A percentile compares a stretch with the other conserved stretches of the same genome.
These are phyloP conservation scores for Diphasiastrum complanatum DNA, from an alignment of 83 land plant species.

Conservation along the genomic window DNA sequence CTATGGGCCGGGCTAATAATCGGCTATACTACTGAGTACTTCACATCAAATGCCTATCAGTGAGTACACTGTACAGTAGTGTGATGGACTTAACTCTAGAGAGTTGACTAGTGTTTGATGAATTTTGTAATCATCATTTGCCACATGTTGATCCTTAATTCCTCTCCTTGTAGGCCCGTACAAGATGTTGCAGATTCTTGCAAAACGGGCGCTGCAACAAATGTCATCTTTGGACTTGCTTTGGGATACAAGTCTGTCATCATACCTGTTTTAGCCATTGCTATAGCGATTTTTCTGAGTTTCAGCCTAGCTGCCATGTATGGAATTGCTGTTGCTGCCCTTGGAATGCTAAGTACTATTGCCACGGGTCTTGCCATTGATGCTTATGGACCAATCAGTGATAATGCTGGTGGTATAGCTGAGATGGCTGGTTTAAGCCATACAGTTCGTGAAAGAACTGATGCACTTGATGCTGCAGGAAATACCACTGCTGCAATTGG, in stretches of 20 bases:
- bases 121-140: neutral
- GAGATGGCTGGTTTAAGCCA: constrained; percentile 11
- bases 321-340: constrained; percentile 12
- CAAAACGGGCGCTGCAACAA: constrained; percentile 14
- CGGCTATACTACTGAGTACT: neutral
- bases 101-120: neutral
- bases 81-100: neutral
- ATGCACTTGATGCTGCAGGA: too few relatives aligned
- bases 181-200: too few relatives aligned
- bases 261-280: too few relatives aligned
- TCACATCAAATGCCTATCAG: constrained; percentile 6
- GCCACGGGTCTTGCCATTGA: constrained; percentile 15
- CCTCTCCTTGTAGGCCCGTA: too few relatives aligned
- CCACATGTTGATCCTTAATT: constrained; percentile 1
- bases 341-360: constrained; percentile 15
- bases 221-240: too few relatives aligned
- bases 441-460: constrained; percentile 12
- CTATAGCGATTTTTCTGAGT: constrained; percentile 8
- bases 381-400: constrained; percentile 16
- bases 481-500: constrained; percentile 18
- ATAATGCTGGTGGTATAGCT: constrained; percentile 15
- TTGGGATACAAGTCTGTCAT: too few relatives aligned
- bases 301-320: constrained; percentile 13
- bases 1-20: constrained; percentile 9
- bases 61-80: neutral